Base-by-base conservation (phyloP, 2,329 filamentous ascomycete genomes). In the Fusarium miscanthi region DNA sequence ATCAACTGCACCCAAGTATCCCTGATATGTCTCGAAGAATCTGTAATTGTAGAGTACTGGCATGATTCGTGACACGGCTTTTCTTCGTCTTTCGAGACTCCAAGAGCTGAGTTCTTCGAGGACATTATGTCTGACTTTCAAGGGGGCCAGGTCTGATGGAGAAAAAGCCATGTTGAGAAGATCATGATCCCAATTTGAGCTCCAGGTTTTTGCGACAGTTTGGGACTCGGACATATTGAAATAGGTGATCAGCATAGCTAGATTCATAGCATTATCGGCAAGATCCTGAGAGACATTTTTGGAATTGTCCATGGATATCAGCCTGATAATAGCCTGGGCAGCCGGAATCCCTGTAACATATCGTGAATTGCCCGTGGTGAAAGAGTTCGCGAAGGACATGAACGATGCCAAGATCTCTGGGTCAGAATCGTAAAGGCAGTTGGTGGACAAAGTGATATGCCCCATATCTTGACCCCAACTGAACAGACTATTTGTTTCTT, bases 341-440 rank as follows among this genome's bases (percentile, higher is more conserved):
- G 53, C 53, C 30, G 40, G 30, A n/a, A 52, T 46, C 11, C 45
- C 35, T 23, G 40, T 46, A 33, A 42, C 14, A 30, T 52, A 52
- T 12, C 17, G 37, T 11, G 35, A 40, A 46, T 42, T 45, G 16
- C 21, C 35, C 23, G 14, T 19, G 19, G 45, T 66, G 31, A 66
- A 66, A 46, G 62, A 66, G 37, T 25, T 66, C 12, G 46, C 53
- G 19, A 61, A 61, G 10, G 41, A 42, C 41, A 67, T 67, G 46
- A 67, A 67, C 12, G 54, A 53, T 30, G 41, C 30, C 27, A 53
- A 42, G 49, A 61, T 31, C 14, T 38, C 54, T 25, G 33, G 17
- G 21, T 67, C 46, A 6, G 35, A 33, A n/a, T 35, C 33, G 17
- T 25, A 23, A 21, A n/a, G 35, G 12, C 41, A 25, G 11, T 33